A percentile compares a stretch with the other conserved stretches of the same genome.
Conservation (phyloP, 139 green algal species). For the Tetraselmis chui region DNA sequence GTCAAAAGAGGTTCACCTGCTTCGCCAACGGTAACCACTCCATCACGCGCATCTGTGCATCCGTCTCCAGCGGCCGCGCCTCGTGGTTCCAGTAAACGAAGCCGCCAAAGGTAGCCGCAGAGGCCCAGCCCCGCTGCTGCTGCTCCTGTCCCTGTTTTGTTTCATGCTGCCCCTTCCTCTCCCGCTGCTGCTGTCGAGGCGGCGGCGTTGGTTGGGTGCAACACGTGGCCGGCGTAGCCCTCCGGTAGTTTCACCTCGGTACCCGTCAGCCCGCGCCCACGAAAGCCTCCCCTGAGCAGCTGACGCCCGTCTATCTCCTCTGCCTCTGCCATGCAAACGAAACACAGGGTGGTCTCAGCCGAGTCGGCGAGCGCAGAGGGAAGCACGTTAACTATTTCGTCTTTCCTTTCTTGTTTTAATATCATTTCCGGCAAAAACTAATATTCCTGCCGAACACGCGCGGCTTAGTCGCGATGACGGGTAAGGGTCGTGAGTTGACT, state of each 20-base stretch:
- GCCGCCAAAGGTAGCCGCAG: neutral
- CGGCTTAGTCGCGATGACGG: too few species aligned
- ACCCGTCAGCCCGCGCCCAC: neutral
- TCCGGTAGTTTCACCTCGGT: neutral
- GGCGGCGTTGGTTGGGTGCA: neutral
- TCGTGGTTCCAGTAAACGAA: neutral
- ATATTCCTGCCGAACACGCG: neutral
- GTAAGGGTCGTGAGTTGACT: too few species aligned
- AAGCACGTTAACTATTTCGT: neutral
- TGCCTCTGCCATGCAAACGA: too few species aligned
- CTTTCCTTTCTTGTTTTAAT: neutral
- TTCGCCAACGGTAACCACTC: neutral
- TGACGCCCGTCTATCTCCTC: neutral
- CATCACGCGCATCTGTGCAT: neutral
- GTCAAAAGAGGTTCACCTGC: too few species aligned
- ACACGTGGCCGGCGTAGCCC: neutral
- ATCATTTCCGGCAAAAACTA: neutral
- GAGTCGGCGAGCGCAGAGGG: too few species aligned
- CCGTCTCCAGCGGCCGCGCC: neutral
- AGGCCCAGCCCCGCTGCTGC: neutral
- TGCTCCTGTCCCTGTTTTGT: too few species aligned
- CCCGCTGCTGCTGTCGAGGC: too few species aligned
- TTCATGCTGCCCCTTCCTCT: too few species aligned
- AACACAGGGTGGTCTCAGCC: too few species aligned
- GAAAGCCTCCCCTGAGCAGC: neutral